Evolutionary conservation across 805 yeast species (phyloP), one percentile per base, ranked within the genome.

Genomic region (Yarrowia keelungensis): DNA sequence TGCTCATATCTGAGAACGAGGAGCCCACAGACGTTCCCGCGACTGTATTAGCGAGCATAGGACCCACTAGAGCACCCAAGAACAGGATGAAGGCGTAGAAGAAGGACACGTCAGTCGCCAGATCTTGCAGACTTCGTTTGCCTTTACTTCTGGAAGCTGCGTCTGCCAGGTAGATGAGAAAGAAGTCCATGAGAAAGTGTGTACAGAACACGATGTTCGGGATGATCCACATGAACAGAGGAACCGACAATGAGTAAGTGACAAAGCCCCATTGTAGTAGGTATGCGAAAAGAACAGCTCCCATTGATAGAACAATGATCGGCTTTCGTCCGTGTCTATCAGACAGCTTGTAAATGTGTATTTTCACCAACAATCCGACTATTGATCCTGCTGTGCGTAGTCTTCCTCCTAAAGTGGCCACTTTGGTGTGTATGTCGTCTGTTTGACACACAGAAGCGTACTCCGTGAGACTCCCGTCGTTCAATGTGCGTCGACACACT

Each of bases 191-290:
- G 42, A 59, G 51, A 43, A 16, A 59, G 35, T 59, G 42, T n/a
- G 65, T 59, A n/a, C 65, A 59, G 8, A 59, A 59, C 19, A 59
- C 65, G 26, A 59, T 45, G 22, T 59, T 59, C 14, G 65, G 65
- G 9, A 59, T 2, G 9, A 59, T 14, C 65, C 65, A 59, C 51
- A 26, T 2, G 26, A 42, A 45, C 36, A 45, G n/a, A 8, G 51
- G 51, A 12, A 59, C 51, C 35, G 39, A 16, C 35, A 59, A 16
- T 2, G 64, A 42, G 39, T 43, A 42, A 10, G 49, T 43, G 26
- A 56, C 64, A 10, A 56, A 43, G 16, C 38, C 64, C 64, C 64
- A 56, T 42, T 56, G 64, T 2, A 56, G 47, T 26, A 59, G 16
- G 35, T 59, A 43, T 3, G 51, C 65, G 8, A 32, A 2, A 42